Evolutionary conservation across 2,329 filamentous ascomycete species (phyloP).

Genomic region (Macrophomina pseudophaseolina): DNA sequence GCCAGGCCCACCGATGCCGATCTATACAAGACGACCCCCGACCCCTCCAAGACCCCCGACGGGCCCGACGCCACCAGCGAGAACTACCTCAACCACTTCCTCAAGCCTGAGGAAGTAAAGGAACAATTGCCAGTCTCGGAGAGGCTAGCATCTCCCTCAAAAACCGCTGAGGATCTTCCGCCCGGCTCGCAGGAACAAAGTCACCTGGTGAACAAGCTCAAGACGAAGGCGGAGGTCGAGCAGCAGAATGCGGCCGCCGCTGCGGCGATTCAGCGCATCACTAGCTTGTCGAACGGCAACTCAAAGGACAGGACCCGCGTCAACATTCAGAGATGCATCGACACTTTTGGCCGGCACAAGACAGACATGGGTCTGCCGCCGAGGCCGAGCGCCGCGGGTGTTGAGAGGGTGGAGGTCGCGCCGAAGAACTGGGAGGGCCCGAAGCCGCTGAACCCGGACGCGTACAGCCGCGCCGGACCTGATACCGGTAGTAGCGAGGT

Average conservation of each 20-base stretch:
- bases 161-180: background rate
- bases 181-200: constrained; percentile 39
- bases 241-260: constrained; percentile 65
- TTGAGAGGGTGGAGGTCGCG: background rate
- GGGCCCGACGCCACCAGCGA: constrained; percentile 36
- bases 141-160: constrained; percentile 66
- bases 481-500: constrained; percentile 97
- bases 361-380: constrained; percentile 75
- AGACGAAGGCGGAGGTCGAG: constrained; percentile 46
- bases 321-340: constrained; percentile 83
- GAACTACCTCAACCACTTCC: constrained; percentile 73
- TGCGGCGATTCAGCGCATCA: constrained; percentile 79
- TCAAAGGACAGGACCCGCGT: constrained; percentile 78
- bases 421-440: constrained; percentile 28
- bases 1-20: constrained; percentile 25
- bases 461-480: constrained; percentile 72
- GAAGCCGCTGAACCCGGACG: constrained; percentile 49
- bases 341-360: constrained; percentile 87
- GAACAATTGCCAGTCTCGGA: constrained; percentile 70
- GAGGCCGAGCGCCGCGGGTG: constrained; percentile 48
- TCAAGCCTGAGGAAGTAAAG: constrained; percentile 71
- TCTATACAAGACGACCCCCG: constrained; percentile 31
- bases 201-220: constrained; percentile 31
- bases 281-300: constrained; percentile 75
- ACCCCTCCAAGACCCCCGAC: constrained; percentile 7